Evolutionary conservation across 1,284 basidiomycete genomes (phyloP).

Genomic region (Naganishia sp.): DNA sequence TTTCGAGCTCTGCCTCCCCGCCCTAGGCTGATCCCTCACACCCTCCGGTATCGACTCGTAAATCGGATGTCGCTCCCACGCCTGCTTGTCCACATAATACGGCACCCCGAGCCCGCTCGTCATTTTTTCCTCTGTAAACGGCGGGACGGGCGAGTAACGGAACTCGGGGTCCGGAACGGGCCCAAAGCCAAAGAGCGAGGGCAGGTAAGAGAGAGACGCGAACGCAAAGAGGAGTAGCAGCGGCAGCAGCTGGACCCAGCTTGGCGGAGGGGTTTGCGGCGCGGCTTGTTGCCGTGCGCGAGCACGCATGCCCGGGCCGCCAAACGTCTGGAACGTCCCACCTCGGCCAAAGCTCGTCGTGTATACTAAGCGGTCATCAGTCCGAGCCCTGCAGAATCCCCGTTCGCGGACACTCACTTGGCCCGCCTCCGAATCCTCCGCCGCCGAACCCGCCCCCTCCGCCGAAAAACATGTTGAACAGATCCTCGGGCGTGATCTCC

Average conservation of each 20-base stretch:
- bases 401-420: conserved; percentile 51
- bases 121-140: conserved; percentile 62
- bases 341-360: conserved; percentile 64
- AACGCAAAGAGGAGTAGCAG: conserved; percentile 79
- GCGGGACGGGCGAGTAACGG: conserved; percentile 64
- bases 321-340: conserved; percentile 64
- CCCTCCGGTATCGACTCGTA: conserved; percentile 63
- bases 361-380: conserved; percentile 59
- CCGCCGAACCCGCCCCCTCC: conserved; percentile 58
- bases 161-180: conserved; percentile 77
- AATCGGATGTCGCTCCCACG: conserved; percentile 74
- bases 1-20: conserved; percentile 45
- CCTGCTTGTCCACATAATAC: conserved; percentile 81
- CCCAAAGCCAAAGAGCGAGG: conserved; percentile 66
- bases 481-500: conserved; percentile 90
- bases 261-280: conserved; percentile 61
- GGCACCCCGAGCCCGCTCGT: conserved; percentile 70
- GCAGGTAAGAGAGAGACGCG: conserved; percentile 81
- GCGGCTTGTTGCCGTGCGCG: conserved; percentile 49
- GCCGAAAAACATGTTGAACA: conserved; percentile 99
- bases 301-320: conserved; percentile 44
- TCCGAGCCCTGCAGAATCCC: background rate
- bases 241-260: conserved; percentile 81
- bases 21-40: conserved; percentile 61
- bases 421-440: conserved; percentile 57